Conservation (phyloP, 495 filamentous ascomycete genomes). For the Corynascus novoguineensis region DNA sequence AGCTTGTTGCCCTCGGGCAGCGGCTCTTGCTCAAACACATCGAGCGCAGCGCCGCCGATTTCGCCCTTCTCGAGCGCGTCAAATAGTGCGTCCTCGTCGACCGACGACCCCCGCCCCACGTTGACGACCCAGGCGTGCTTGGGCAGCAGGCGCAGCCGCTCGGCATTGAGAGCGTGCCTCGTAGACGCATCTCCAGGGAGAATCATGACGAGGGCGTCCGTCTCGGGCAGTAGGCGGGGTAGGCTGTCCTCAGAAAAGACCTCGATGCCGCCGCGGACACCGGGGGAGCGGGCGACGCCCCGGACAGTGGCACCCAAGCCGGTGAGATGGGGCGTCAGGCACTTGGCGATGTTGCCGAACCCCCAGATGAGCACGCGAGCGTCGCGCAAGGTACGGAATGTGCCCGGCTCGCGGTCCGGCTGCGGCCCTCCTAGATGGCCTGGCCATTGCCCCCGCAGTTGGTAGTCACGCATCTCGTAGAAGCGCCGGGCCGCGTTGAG, state of each 20-base stretch:
- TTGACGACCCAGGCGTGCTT: conserved; percentile 75
- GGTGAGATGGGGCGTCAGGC: conserved; percentile 62
- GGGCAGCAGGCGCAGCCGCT: conserved; percentile 66
- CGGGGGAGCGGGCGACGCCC: conserved; percentile 47
- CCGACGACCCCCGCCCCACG: conserved; percentile 71
- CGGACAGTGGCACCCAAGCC: conserved; percentile 46
- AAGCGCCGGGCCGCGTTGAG: conserved; percentile 48
- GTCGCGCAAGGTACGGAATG: conserved; percentile 51
- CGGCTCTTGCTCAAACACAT: conserved; percentile 79
- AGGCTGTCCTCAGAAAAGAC: conserved; percentile 43
- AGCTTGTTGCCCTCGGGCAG: conserved; percentile 35
- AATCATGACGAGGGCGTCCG: conserved; percentile 75
- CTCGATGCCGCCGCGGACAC: conserved; percentile 53
- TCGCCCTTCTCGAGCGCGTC: conserved; percentile 62
- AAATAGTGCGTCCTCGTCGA: conserved; percentile 75
- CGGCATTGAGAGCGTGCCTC: conserved; percentile 61
- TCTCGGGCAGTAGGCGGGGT: conserved; percentile 55
- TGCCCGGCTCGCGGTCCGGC: conserved; percentile 41
- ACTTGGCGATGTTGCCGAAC: conserved; percentile 79
- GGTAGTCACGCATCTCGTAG: conserved; percentile 55
- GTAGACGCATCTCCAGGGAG: conserved; percentile 62
- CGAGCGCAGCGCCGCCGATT: conserved; percentile 63
- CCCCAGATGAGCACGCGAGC: conserved; percentile 59
- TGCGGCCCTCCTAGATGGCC: conserved; percentile 53
- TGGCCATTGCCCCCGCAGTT: conserved; percentile 50